A percentile compares a stretch with the other conserved stretches of the same genome.
phyloP scores from a whole-genome alignment of 148 eudicot species.

The Dysphania ambrosioides region DNA sequence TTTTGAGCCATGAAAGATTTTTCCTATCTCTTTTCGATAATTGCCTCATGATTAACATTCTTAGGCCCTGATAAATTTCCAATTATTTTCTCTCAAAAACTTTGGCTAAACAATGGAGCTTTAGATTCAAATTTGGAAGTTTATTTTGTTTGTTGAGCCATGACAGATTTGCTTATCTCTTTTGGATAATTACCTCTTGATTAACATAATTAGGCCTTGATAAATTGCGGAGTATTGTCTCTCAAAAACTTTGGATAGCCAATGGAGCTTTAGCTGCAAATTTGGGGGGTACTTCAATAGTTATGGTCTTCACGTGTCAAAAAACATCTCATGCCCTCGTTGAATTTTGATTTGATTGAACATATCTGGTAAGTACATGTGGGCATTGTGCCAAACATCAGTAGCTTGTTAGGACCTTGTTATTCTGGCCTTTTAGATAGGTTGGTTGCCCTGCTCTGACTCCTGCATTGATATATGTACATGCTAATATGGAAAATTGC shows the following conservation, averaged over 20 bases:
- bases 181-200: not conserved
- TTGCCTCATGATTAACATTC: not conserved
- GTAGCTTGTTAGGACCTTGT: not conserved
- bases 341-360: no score
- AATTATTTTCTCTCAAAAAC: not conserved
- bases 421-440: not conserved
- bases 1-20: not conserved
- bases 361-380: not conserved
- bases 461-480: not conserved
- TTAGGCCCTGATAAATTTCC: not conserved
- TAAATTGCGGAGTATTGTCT: not conserved
- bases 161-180: not conserved
- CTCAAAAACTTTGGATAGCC: not conserved
- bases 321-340: no score
- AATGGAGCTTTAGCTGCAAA: not conserved
- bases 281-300: not conserved
- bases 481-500: not conserved
- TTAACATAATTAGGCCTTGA: not conserved
- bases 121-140: not conserved
- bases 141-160: no score
- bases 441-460: not conserved
- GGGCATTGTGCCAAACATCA: not conserved
- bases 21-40: not conserved
- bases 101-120: not conserved
- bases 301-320: no score